phyloP scores from a whole-genome alignment of 2,329 filamentous ascomycete genomes.

The Fusarium agapanthi region DNA sequence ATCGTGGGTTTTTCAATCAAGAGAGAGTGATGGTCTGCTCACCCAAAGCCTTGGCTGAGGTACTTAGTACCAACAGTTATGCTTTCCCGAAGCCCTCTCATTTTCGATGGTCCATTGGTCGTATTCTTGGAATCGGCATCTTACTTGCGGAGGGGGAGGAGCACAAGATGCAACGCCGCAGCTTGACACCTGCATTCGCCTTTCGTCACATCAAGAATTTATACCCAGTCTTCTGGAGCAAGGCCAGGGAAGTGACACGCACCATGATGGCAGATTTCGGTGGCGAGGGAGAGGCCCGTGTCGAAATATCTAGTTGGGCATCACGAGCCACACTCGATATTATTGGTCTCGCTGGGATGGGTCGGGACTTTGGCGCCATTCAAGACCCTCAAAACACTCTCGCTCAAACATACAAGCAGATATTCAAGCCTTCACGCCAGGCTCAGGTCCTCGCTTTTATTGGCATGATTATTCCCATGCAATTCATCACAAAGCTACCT shows the following conservation, averaged over 20 bases:
- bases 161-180: conserved; percentile 83
- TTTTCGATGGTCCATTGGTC: conserved; percentile 64
- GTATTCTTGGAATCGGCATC: conserved; percentile 75
- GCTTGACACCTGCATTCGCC: conserved; percentile 83
- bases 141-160: conserved; percentile 90
- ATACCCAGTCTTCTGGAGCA: conserved; percentile 85
- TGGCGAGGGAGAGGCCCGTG: conserved; percentile 48
- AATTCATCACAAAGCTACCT: conserved; percentile 71
- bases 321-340: conserved; percentile 78
- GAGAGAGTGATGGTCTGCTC: conserved; percentile 70
- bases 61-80: conserved; percentile 74
- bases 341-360: conserved; percentile 76
- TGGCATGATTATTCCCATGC: conserved; percentile 68
- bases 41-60: conserved; percentile 73
- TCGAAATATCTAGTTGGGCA: conserved; percentile 70
- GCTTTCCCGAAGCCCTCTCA: conserved; percentile 71
- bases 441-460: conserved; percentile 67
- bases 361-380: conserved; percentile 74
- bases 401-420: conserved; percentile 61
- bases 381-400: conserved; percentile 67
- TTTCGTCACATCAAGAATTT: conserved; percentile 86
- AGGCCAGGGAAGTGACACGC: conserved; percentile 72
- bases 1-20: conserved; percentile 67
- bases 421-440: conserved; percentile 63
- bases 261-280: conserved; percentile 61